Percentiles rank a stretch among this genome's conserved stretches.
phyloP scores from a whole-genome alignment of 306 rosid genomes.

The Glycyrrhiza uralensis region DNA sequence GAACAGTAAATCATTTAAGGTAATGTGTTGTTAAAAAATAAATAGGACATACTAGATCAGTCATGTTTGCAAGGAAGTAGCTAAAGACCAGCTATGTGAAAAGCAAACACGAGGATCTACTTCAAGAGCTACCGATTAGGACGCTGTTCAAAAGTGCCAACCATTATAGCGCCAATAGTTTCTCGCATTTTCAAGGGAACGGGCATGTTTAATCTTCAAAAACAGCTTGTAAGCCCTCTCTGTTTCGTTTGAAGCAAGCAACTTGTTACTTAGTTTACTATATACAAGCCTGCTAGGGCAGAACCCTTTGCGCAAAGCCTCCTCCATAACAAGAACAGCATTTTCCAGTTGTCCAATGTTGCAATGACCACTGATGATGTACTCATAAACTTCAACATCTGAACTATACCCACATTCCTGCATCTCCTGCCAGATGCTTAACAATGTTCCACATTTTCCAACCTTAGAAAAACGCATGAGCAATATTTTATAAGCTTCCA shows the following conservation, averaged over 20 bases:
- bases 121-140: background rate
- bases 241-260: conserved; percentile 54
- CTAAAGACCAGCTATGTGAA: background rate
- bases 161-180: conserved; percentile 78
- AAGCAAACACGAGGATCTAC: background rate
- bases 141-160: conserved; percentile 71
- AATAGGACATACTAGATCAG: background rate
- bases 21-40: background rate
- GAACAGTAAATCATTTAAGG: background rate
- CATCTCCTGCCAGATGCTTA: conserved; percentile 81
- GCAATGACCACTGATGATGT: conserved; percentile 68
- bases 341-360: conserved; percentile 78
- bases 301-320: conserved; percentile 64
- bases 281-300: conserved; percentile 76
- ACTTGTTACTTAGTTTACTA: conserved; percentile 64
- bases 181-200: conserved; percentile 50
- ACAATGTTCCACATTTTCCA: conserved; percentile 81
- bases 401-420: conserved; percentile 70
- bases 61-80: background rate
- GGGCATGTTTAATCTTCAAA: conserved; percentile 70
- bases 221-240: conserved; percentile 71
- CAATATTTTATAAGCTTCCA: conserved; percentile 68
- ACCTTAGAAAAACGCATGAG: conserved; percentile 77
- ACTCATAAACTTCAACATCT: conserved; percentile 76
- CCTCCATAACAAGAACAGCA: conserved; percentile 92